A percentile compares a stretch with the other conserved stretches of the same genome.
Conservation (phyloP, 2,329 filamentous ascomycete species). For the Diplodia intermedia region DNA sequence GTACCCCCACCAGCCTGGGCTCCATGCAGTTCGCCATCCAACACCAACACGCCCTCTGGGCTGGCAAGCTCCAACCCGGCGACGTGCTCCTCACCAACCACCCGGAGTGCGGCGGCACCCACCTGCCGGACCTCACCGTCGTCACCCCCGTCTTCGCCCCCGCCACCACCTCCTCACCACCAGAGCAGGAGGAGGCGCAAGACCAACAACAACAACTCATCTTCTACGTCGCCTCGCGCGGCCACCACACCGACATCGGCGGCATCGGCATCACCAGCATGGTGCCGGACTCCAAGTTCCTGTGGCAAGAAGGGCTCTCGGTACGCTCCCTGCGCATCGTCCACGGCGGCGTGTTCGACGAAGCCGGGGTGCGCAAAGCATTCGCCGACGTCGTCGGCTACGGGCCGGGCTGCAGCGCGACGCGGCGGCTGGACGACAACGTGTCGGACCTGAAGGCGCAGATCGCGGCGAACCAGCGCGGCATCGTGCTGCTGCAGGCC, state of each 20-base stretch:
- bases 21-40: conserved; percentile 41
- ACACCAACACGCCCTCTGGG: conserved; percentile 39
- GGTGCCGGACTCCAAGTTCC: conserved; percentile 54
- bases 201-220: conserved; percentile 32
- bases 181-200: too few species aligned
- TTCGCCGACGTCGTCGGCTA: conserved; percentile 39
- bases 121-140: conserved; percentile 42
- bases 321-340: conserved; percentile 53
- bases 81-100: conserved; percentile 43
- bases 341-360: conserved; percentile 46
- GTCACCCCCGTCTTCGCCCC: conserved; percentile 41
- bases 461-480: conserved; percentile 46
- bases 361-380: conserved; percentile 42
- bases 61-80: conserved; percentile 38
- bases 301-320: conserved; percentile 57
- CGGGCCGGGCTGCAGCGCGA: conserved; percentile 44
- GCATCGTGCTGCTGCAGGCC: conserved; percentile 45
- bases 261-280: conserved; percentile 42
- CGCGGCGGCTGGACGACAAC: conserved; percentile 45
- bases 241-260: conserved; percentile 43
- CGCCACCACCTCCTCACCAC: not conserved
- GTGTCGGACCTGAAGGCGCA: conserved; percentile 48
- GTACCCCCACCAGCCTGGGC: conserved; percentile 33
- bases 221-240: conserved; percentile 42
- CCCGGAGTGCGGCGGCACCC: conserved; percentile 41